phyloP scores from a whole-genome alignment of 306 rosid species.

The Rosa rugosa region DNA sequence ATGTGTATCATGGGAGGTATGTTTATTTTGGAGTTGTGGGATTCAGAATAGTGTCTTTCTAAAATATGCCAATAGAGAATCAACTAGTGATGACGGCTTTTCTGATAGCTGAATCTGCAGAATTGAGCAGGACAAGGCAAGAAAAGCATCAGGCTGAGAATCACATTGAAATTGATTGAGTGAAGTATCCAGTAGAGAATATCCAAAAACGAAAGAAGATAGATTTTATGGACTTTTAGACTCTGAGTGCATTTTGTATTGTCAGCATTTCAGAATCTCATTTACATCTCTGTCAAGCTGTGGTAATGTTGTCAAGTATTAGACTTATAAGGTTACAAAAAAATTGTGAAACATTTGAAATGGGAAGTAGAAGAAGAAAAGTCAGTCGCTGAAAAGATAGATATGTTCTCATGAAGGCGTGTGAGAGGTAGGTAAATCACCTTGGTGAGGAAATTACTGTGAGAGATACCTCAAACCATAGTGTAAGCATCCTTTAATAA shows the following conservation, averaged over 20 bases:
- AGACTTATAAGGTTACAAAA: not conserved
- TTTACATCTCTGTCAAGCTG: not conserved
- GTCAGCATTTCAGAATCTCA: not conserved
- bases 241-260: not conserved
- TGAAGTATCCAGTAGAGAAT: not conserved
- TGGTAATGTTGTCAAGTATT: not conserved
- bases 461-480: not conserved
- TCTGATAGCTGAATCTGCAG: slow-evolving; percentile 5
- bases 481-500: not conserved
- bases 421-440: not conserved
- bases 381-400: not conserved
- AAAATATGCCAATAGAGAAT: not conserved
- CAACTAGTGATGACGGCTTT: not conserved
- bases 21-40: not conserved
- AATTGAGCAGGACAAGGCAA: not conserved
- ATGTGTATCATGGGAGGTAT: no score
- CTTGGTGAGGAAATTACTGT: not conserved
- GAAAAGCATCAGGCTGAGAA: not conserved
- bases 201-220: not conserved
- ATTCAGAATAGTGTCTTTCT: not conserved
- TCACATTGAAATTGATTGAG: not conserved
- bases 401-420: not conserved
- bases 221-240: not conserved
- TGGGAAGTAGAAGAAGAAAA: not conserved
- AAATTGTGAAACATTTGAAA: not conserved